Evolutionary conservation across 352 stramenopile species (phyloP), one percentile per base, ranked within the genome.

Genomic region (Pythium vanterpoolii): DNA sequence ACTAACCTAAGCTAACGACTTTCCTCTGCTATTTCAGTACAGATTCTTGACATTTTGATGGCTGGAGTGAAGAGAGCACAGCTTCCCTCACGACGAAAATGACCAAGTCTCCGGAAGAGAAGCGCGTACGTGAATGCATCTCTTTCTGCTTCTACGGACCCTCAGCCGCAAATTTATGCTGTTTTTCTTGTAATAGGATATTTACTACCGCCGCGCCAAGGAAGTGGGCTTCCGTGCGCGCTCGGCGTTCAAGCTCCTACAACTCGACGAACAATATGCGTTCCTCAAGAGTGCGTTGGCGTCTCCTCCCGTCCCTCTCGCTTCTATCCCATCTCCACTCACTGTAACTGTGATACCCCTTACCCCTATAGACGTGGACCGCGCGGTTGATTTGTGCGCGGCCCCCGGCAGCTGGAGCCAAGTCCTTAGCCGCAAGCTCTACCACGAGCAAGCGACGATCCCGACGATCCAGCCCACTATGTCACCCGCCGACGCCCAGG

Each of bases 231-330:
- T 98, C 72, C 80, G 98, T 54, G 97, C 98, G 14, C 86, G 97
- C 50, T 98, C 93, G 28, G 97, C 97, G 3, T 99, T 99, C 81
- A 99, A 99, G 66, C 75, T 99, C 33, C 75, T 99, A 40, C 97
- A 99, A 69, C 72, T 99, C 16, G 97, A 99, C 74, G 96, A 98
- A 55, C 91, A 99, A 69, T 99, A 98, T 72, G 76, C 96, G 56
- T 81, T 99, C 24, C 94, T 99, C 68, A 73, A 84, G 16, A 62
- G 62, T 79, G 43, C 48, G 40, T 58, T n/a, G n/a, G 13, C 24
- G 8, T 31, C 9, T 14, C 10, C 13, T 46, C 1, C 10, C 33
- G 0, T 34, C 21, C 21, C 36, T 26, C 19, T 30, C 11, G 45
- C 28, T 11, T 21, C 51, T 6, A 36, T 21, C 21, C 31, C 3